A percentile compares a stretch with the other conserved stretches of the same genome.
Conservation (phyloP, 306 rosid species). For the Quercus alba region DNA sequence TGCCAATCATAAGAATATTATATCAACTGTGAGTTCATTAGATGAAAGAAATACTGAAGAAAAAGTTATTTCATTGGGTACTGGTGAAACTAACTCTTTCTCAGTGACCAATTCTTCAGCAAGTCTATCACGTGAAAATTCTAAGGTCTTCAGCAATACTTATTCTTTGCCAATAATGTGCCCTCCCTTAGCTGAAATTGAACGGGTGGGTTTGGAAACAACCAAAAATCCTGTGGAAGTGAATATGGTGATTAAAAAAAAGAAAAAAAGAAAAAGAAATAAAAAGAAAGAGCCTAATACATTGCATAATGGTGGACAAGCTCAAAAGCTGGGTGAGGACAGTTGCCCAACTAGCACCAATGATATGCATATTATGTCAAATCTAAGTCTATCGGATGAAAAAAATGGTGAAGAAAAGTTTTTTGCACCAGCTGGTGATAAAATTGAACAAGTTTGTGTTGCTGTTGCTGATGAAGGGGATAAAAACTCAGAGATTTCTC, state of each 20-base stretch:
- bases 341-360: not conserved
- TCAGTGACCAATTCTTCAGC: not conserved
- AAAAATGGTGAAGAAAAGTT: constrained; percentile 9
- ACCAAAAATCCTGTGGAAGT: constrained; percentile 1
- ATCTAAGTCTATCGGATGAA: constrained; percentile 5
- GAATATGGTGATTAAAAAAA: constrained; percentile 15
- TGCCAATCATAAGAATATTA: constrained; percentile 8
- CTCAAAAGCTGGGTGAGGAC: constrained; percentile 22
- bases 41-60: constrained; percentile 15
- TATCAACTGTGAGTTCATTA: constrained; percentile 14
- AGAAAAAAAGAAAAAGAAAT: constrained; percentile 16
- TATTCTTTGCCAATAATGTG: constrained; percentile 17
- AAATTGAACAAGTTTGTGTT: constrained; percentile 3
- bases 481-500: constrained; percentile 8
- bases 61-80: constrained; percentile 8
- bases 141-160: constrained; percentile 3
- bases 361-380: constrained; percentile 1
- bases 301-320: constrained; percentile 4
- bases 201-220: constrained; percentile 5
- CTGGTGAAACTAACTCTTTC: not conserved
- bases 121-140: constrained; percentile 1
- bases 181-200: constrained; percentile 14
- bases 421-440: constrained; percentile 11
- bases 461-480: constrained; percentile 24
- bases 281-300: constrained; percentile 18